Evolutionary conservation across 257 asterid genomes (phyloP).

Genomic region (Salvia miltiorrhiza): DNA sequence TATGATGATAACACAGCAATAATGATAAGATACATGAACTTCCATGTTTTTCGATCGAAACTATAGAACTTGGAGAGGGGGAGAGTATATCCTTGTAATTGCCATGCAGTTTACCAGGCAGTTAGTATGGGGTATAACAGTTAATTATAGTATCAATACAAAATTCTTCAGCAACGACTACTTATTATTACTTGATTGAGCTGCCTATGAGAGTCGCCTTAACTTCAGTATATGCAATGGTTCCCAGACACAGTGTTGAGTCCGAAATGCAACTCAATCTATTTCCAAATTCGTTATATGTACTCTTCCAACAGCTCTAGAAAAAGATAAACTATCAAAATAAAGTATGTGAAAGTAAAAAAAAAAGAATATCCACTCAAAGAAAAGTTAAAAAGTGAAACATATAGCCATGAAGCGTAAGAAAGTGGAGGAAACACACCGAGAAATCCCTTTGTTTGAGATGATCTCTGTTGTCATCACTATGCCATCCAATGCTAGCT

Average conservation of each 20-base stretch:
- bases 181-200: neutral
- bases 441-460: slow-evolving; percentile 89
- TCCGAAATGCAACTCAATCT: neutral
- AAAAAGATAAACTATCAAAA: neutral
- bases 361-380: neutral
- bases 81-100: too few relatives aligned
- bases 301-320: neutral
- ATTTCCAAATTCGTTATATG: neutral
- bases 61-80: neutral
- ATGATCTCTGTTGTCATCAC: slow-evolving; percentile 86
- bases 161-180: neutral
- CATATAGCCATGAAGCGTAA: neutral
- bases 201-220: neutral
- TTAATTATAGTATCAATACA: neutral
- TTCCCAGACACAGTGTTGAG: too few relatives aligned
- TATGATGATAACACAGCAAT: neutral
- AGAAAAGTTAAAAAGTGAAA: neutral
- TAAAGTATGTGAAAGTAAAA: neutral
- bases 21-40: neutral
- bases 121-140: neutral
- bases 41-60: neutral
- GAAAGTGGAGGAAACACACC: slow-evolving; percentile 32
- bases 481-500: slow-evolving; percentile 96
- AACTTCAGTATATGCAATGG: slow-evolving; percentile 1
- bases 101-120: neutral